Evolutionary conservation across 371 early-diverging fungal genomes (phyloP).

Genomic region (Parasitella parasitica): DNA sequence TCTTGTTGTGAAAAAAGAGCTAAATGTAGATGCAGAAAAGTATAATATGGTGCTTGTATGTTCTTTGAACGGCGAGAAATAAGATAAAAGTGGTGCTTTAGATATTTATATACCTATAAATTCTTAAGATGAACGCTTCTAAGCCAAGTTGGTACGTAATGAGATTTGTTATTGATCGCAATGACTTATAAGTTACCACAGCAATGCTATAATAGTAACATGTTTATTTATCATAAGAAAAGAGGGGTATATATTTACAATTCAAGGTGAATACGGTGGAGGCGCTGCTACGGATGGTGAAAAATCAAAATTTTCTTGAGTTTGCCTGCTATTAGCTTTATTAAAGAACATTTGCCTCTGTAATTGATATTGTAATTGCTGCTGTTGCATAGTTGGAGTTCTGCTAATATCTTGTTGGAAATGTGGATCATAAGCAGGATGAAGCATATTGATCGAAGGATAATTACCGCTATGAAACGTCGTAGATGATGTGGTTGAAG

Average conservation of each 20-base stretch:
- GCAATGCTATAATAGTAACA: not conserved
- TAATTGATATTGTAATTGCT: constrained; percentile 15
- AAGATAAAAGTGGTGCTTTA: too few species aligned
- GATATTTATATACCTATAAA: too few species aligned
- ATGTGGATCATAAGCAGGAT: constrained; percentile 5
- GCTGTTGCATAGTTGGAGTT: constrained; percentile 21
- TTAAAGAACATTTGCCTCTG: constrained; percentile 8
- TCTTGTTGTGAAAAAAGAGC: too few species aligned
- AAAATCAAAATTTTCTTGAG: not conserved
- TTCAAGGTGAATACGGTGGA: constrained; percentile 22
- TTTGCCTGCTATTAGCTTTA: not conserved
- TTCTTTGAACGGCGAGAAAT: too few species aligned
- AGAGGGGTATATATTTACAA: not conserved
- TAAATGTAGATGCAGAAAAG: too few species aligned
- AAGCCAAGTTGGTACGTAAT: too few species aligned
- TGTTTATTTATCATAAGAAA: not conserved
- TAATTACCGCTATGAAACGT: not conserved
- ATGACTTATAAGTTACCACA: too few species aligned
- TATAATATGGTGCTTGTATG: too few species aligned
- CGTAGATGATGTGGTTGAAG: constrained; percentile 2
- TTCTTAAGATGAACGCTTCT: too few species aligned
- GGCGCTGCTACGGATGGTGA: not conserved
- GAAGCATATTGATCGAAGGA: constrained; percentile 3
- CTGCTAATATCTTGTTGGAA: not conserved
- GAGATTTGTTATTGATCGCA: too few species aligned